phyloP scores from a whole-genome alignment of 768 basidiomycete species.

The Pleurotus giganteus region DNA sequence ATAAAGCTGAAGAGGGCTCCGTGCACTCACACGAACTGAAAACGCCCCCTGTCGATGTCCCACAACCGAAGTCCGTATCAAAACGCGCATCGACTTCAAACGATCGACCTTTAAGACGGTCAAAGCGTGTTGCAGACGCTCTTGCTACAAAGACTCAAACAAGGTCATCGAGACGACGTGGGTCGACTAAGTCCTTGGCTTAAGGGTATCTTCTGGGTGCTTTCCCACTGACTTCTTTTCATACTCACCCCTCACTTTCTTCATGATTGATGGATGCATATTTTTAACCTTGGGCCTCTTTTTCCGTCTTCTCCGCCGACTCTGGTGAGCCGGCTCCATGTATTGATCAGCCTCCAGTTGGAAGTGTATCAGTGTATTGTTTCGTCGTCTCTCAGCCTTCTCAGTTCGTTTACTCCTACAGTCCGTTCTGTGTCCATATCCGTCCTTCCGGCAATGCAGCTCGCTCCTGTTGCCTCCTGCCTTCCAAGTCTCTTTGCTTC shows the following conservation, averaged over 20 bases:
- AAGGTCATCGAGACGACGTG: slow-evolving; percentile 36
- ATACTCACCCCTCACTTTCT: too few species aligned
- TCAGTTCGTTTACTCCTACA: background rate
- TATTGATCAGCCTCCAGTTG: background rate
- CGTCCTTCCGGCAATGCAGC: background rate
- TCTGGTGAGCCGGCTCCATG: background rate
- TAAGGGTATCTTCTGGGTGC: slow-evolving; percentile 25
- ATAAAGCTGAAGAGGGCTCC: too few species aligned
- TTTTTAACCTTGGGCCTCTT: background rate
- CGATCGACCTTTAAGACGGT: slow-evolving; percentile 51
- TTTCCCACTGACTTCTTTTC: slow-evolving; percentile 25
- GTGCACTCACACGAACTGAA: too few species aligned
- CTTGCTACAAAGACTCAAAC: slow-evolving; percentile 47
- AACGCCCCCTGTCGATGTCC: background rate
- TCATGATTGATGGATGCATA: background rate
- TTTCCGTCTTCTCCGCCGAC: slow-evolving; percentile 14
- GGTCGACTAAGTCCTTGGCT: slow-evolving; percentile 27
- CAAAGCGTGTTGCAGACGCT: slow-evolving; percentile 67
- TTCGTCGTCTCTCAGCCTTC: background rate
- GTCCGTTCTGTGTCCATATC: slow-evolving; percentile 3
- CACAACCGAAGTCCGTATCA: too few species aligned
- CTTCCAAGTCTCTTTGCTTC: background rate
- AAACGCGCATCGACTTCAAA: slow-evolving; percentile 2
- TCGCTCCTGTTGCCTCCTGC: background rate
- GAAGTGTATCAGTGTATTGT: slow-evolving; percentile 7